Conservation (phyloP, 208 protist species). For the Kentomonas sorsogonicus region DNA sequence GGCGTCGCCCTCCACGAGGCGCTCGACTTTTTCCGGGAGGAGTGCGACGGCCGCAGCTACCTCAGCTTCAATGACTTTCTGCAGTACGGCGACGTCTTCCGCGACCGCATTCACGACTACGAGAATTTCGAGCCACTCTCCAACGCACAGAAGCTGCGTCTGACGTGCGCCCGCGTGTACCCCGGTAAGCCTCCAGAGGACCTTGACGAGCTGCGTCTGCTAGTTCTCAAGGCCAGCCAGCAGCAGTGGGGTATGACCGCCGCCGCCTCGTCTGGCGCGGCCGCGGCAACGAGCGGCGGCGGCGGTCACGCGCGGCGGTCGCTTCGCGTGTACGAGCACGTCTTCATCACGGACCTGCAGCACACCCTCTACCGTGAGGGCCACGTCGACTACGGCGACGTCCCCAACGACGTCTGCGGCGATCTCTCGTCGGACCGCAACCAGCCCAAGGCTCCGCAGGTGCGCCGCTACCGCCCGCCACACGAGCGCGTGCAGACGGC, state of each 20-base stretch:
- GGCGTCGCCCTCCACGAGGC: constrained; percentile 48
- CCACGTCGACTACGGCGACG: constrained; percentile 22
- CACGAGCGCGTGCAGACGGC: no score
- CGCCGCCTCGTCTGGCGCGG: constrained; percentile 9
- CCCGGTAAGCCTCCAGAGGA: constrained; percentile 14
- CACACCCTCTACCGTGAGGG: constrained; percentile 28
- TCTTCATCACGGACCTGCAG: constrained; percentile 59
- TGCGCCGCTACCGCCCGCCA: no score
- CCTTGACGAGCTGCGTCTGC: constrained; percentile 18
- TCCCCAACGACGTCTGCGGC: constrained; percentile 14
- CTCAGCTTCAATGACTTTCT: constrained; percentile 56
- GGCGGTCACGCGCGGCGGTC: no score
- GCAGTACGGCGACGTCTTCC: constrained; percentile 33
- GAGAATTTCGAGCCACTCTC: constrained; percentile 35
- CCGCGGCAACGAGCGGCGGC: no score
- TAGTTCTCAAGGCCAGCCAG: constrained; percentile 27
- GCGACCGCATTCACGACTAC: constrained; percentile 47
- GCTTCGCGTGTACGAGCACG: constrained; percentile 61
- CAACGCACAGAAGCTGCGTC: constrained; percentile 38
- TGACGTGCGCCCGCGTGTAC: constrained; percentile 42
- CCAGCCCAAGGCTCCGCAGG: no score
- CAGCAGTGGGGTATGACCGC: constrained; percentile 19
- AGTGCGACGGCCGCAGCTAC: constrained; percentile 45
- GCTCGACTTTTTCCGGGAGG: constrained; percentile 63
- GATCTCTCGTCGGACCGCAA: no score